phyloP scores from a whole-genome alignment of 2,329 filamentous ascomycete species.

The Phoma sp. region DNA sequence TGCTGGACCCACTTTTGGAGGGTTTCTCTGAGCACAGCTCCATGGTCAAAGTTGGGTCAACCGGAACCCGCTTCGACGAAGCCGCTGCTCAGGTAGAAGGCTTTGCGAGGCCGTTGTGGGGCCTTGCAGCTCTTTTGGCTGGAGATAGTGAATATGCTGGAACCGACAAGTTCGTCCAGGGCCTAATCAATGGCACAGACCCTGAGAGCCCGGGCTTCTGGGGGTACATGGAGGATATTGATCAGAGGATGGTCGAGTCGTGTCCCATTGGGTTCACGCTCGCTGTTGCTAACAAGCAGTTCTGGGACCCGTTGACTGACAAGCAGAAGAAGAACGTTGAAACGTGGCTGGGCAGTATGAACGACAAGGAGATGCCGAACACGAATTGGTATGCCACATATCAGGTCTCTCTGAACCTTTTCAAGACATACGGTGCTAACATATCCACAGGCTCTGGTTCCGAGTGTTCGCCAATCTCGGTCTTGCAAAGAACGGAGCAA shows the following conservation, averaged over 20 bases:
- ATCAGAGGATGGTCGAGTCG: conserved; percentile 86
- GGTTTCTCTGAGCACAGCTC: conserved; percentile 73
- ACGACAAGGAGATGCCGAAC: conserved; percentile 71
- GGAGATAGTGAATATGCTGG: conserved; percentile 70
- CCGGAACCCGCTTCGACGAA: conserved; percentile 78
- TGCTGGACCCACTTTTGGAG: conserved; percentile 73
- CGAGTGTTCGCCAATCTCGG: conserved; percentile 83
- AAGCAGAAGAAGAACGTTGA: conserved; percentile 70
- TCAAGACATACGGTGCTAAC: conserved; percentile 19
- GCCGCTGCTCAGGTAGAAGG: conserved; percentile 79
- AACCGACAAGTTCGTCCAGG: conserved; percentile 71
- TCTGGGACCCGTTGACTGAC: conserved; percentile 70
- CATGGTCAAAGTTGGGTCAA: conserved; percentile 71
- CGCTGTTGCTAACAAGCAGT: conserved; percentile 66
- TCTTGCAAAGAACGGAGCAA: conserved; percentile 74
- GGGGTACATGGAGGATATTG: conserved; percentile 76
- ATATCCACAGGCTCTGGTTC: conserved; percentile 73
- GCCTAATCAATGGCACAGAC: conserved; percentile 73
- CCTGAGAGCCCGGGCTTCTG: conserved; percentile 74
- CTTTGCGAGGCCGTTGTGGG: conserved; percentile 77
- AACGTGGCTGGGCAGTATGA: conserved; percentile 76
- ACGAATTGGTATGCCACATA: conserved; percentile 66
- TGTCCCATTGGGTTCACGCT: conserved; percentile 78
- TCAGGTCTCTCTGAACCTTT: neutral
- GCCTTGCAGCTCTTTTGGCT: conserved; percentile 71